Conservation (phyloP, 495 filamentous ascomycete species). For the Daldinia concentrica region DNA sequence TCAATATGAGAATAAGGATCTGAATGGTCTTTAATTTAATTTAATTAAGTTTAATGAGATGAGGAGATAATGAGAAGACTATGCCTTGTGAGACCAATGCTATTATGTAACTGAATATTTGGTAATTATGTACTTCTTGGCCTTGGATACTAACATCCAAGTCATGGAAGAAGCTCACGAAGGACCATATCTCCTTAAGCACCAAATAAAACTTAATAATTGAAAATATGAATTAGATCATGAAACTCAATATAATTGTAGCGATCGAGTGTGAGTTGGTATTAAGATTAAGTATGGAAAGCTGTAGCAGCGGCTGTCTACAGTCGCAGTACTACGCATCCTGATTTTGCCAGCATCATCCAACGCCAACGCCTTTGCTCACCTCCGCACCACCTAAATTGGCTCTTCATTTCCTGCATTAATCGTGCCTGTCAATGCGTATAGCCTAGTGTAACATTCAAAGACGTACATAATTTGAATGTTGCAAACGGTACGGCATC, state of each 20-base stretch:
- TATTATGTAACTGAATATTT: not conserved
- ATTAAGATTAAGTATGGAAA: slow-evolving; percentile 34
- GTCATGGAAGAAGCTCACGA: not conserved
- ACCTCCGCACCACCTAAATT: slow-evolving; percentile 18
- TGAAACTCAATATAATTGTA: not conserved
- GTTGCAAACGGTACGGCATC: slow-evolving; percentile 15
- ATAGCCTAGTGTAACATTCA: slow-evolving; percentile 26
- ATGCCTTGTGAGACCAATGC: not conserved
- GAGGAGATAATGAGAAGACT: not conserved
- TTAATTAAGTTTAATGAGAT: not conserved
- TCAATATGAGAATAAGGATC: not conserved
- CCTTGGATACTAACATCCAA: not conserved
- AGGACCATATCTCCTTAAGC: not conserved
- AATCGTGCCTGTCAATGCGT: slow-evolving; percentile 24
- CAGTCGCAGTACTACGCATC: slow-evolving; percentile 16
- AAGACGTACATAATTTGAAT: slow-evolving; percentile 18
- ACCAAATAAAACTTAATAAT: not conserved
- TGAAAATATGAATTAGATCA: not conserved
- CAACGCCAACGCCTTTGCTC: slow-evolving; percentile 31
- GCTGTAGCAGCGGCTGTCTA: slow-evolving; percentile 23
- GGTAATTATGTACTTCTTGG: not conserved
- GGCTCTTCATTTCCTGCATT: slow-evolving; percentile 33
- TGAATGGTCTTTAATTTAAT: not conserved
- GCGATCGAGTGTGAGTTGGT: slow-evolving; percentile 28
- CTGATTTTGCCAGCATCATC: slow-evolving; percentile 32